phyloP scores from a whole-genome alignment of 2,329 filamentous ascomycete species.

The Madurella fahalii region DNA sequence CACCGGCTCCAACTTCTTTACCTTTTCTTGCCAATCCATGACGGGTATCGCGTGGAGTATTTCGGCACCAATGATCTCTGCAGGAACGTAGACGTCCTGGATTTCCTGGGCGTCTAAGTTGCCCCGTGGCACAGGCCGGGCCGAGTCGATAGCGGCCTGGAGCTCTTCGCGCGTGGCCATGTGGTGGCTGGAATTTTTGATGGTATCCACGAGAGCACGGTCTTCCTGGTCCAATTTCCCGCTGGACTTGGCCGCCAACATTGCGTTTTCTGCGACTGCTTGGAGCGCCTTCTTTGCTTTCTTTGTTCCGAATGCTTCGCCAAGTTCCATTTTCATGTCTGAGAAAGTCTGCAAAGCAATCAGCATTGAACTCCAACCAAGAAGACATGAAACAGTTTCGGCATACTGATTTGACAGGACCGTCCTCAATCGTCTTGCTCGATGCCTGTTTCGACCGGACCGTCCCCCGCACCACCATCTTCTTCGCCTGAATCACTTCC shows the following conservation, averaged over 20 bases:
- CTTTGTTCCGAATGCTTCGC: constrained; percentile 77
- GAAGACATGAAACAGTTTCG: neutral
- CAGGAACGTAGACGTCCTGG: constrained; percentile 68
- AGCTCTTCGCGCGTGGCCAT: constrained; percentile 66
- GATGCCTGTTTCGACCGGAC: constrained; percentile 53
- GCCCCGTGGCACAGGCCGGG: constrained; percentile 68
- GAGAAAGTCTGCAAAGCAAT: constrained; percentile 46
- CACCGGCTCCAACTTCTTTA: constrained; percentile 55
- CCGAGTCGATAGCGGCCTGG: constrained; percentile 59
- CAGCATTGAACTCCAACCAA: constrained; percentile 15
- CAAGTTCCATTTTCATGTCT: constrained; percentile 64
- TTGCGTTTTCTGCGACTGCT: constrained; percentile 66
- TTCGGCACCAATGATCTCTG: constrained; percentile 62
- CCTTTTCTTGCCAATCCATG: constrained; percentile 68
- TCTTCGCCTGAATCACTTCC: constrained; percentile 60
- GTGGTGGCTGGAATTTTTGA: constrained; percentile 57
- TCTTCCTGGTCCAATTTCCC: constrained; percentile 53
- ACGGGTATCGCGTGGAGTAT: constrained; percentile 65
- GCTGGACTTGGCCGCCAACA: constrained; percentile 42
- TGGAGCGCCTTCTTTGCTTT: constrained; percentile 75
- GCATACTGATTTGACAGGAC: constrained; percentile 35
- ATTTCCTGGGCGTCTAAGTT: constrained; percentile 64
- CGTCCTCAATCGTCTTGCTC: constrained; percentile 42
- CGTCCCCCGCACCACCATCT: constrained; percentile 56
- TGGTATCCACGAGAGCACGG: constrained; percentile 58